Percentiles rank a stretch among this genome's conserved stretches.
Evolutionary conservation across 108 stramenopile genomes (phyloP).

Genomic region (Skeletonema grethae): DNA sequence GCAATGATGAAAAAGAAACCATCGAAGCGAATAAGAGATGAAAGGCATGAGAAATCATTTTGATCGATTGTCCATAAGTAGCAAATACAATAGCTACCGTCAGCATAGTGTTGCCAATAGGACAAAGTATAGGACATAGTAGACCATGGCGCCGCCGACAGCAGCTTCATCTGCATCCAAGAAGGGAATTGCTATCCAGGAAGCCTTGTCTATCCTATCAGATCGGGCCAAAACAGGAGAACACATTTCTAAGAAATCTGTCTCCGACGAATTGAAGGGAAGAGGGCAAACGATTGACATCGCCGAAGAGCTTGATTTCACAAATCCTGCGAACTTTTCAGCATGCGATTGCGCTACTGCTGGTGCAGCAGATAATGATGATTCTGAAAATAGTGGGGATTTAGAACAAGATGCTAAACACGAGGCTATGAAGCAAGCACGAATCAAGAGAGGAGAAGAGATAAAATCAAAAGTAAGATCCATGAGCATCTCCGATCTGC

Average conservation of each 20-base stretch:
- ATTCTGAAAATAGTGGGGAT: background rate
- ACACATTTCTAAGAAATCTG: conserved; percentile 10
- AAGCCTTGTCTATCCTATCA: conserved; percentile 78
- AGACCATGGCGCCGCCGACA: background rate
- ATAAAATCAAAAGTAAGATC: conserved; percentile 44
- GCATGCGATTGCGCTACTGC: conserved; percentile 22
- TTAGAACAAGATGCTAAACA: conserved; percentile 21
- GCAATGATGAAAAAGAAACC: too few relatives aligned
- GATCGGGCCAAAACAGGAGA: conserved; percentile 37
- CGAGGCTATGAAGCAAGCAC: conserved; percentile 45
- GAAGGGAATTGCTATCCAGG: conserved; percentile 68
- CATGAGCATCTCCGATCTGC: conserved; percentile 53
- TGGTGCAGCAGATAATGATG: conserved; percentile 1
- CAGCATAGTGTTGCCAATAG: too few relatives aligned
- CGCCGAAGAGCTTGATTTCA: conserved; percentile 32
- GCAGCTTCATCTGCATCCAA: background rate
- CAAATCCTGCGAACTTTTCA: conserved; percentile 13
- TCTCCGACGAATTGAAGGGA: conserved; percentile 47
- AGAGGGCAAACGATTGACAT: conserved; percentile 84
- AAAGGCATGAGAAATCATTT: too few relatives aligned
- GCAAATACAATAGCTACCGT: too few relatives aligned
- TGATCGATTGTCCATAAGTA: too few relatives aligned
- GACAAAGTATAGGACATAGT: background rate
- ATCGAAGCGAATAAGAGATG: too few relatives aligned
- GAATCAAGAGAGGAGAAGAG: conserved; percentile 33